These are phyloP conservation scores for Tylopilus orsonianus DNA, from an alignment of 1,284 basidiomycete genomes.

Conservation along the genomic window DNA sequence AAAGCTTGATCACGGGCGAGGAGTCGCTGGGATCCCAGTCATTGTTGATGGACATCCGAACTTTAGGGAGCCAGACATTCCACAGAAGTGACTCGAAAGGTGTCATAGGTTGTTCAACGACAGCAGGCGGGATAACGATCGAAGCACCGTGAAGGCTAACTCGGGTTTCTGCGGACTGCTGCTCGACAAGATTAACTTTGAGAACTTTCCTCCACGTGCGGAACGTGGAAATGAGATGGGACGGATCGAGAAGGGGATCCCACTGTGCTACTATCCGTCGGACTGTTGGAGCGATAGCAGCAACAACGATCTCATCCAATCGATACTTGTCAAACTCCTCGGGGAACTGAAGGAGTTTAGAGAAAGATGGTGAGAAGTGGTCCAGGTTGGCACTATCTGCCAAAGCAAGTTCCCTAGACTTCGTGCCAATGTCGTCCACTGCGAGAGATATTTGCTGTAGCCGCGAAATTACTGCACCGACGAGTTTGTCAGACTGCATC, in stretches of 20 bases:
- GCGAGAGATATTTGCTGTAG: slow-evolving; percentile 75
- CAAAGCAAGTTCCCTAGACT: slow-evolving; percentile 62
- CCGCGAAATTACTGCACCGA: slow-evolving; percentile 64
- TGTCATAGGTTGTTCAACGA: slow-evolving; percentile 76
- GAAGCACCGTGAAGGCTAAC: slow-evolving; percentile 59
- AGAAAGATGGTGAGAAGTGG: slow-evolving; percentile 69
- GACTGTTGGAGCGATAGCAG: slow-evolving; percentile 81
- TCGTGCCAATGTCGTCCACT: slow-evolving; percentile 64
- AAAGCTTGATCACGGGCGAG: slow-evolving; percentile 74
- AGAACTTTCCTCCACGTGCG: slow-evolving; percentile 69
- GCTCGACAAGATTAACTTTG: slow-evolving; percentile 50
- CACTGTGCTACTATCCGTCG: slow-evolving; percentile 66
- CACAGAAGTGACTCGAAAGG: slow-evolving; percentile 94
- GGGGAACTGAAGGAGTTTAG: slow-evolving; percentile 70
- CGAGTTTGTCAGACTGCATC: slow-evolving; percentile 17
- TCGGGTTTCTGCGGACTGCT: slow-evolving; percentile 43
- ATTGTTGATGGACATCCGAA: slow-evolving; percentile 91
- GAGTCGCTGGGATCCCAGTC: slow-evolving; percentile 83
- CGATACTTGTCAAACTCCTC: slow-evolving; percentile 78
- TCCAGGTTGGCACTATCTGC: slow-evolving; percentile 70
- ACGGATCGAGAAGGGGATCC: slow-evolving; percentile 72
- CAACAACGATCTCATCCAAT: slow-evolving; percentile 91
- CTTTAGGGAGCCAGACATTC: slow-evolving; percentile 92
- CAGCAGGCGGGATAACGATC: slow-evolving; percentile 30
- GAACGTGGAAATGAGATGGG: slow-evolving; percentile 62